phyloP scores from a whole-genome alignment of 73 alveolate species.

The Breviolum minutum region DNA sequence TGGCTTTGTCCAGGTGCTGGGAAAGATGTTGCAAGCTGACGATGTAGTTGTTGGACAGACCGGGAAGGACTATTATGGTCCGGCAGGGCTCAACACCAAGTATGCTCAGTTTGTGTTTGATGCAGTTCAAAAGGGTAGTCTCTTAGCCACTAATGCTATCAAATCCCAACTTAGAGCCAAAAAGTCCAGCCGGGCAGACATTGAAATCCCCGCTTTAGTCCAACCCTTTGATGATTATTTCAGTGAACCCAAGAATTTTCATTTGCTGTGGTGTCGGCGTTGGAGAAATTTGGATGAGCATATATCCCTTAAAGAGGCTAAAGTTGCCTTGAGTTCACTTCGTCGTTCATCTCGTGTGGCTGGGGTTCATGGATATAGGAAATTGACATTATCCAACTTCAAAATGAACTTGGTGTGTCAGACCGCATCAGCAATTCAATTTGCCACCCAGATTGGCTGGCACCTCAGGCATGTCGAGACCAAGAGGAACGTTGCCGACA shows the following conservation, averaged over 20 bases:
- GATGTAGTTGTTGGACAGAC: background rate
- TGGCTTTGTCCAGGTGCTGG: background rate
- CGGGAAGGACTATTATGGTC: background rate
- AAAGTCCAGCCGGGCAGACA: background rate
- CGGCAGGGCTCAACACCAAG: background rate
- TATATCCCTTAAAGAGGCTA: background rate
- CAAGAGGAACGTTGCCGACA: constrained; percentile 29
- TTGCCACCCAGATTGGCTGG: constrained; percentile 13
- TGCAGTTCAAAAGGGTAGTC: background rate
- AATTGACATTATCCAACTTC: background rate
- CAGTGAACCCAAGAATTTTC: background rate
- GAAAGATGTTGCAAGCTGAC: background rate
- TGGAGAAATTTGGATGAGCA: constrained; percentile 13
- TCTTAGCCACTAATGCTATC: background rate
- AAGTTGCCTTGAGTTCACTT: constrained; percentile 1
- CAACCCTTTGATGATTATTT: background rate
- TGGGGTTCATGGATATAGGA: background rate
- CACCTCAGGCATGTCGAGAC: constrained; percentile 7
- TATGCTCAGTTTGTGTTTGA: background rate
- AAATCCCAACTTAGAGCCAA: background rate
- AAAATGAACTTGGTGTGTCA: background rate
- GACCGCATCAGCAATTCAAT: background rate
- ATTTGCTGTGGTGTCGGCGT: constrained; percentile 20
- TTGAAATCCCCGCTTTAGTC: constrained; percentile 12
- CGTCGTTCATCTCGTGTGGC: background rate